Conservation (phyloP, 129 eudicot species). For the Centaurea solstitialis region DNA sequence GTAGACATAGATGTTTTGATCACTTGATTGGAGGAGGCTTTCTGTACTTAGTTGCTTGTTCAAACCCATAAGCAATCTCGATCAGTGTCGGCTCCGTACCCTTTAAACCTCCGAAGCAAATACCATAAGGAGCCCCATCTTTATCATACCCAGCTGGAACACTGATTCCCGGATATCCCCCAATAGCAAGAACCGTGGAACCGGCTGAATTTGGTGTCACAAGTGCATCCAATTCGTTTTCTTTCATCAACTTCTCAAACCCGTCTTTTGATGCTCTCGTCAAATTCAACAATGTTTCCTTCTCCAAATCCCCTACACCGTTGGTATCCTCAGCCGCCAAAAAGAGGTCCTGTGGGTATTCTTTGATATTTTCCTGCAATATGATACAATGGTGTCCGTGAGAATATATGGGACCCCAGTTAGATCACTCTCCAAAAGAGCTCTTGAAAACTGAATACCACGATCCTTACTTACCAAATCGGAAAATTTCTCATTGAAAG, state of each 20-base stretch:
- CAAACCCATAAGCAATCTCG: not conserved
- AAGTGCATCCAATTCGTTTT: not conserved
- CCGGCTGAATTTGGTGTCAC: not conserved
- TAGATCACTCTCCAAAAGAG: not conserved
- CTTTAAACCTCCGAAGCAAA: not conserved
- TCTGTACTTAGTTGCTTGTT: not conserved
- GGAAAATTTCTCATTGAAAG: conserved; percentile 34
- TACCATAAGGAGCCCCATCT: not conserved
- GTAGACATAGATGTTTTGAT: not conserved
- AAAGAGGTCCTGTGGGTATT: not conserved
- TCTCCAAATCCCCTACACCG: not conserved
- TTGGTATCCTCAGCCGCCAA: not conserved
- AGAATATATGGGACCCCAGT: not conserved
- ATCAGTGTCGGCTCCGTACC: not conserved
- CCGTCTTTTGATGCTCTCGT: not conserved
- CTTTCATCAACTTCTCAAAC: not conserved
- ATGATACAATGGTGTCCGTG: not conserved
- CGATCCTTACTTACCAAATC: conserved; percentile 29
- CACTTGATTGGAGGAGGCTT: not conserved
- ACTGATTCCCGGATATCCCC: not conserved
- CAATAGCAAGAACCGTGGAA: not conserved
- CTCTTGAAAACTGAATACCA: too few species aligned
- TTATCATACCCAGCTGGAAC: not conserved
- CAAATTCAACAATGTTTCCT: not conserved
- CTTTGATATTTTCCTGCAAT: not conserved